A percentile compares a stretch with the other conserved stretches of the same genome.
phyloP scores from a whole-genome alignment of 1,284 basidiomycete genomes.

The Pseudozyma pruni region DNA sequence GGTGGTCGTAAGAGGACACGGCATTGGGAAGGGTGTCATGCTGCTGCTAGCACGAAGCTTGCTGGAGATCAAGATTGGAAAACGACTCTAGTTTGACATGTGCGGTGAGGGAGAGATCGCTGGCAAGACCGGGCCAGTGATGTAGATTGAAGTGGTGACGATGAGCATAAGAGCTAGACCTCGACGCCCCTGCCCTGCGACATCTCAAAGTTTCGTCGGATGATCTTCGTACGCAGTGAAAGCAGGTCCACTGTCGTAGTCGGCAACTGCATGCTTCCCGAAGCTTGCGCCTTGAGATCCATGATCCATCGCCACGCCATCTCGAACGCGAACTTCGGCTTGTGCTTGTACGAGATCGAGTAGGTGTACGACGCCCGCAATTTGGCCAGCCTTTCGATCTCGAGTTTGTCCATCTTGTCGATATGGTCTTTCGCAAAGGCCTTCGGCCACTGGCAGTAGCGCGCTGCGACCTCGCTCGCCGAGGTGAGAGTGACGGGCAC shows the following conservation, averaged over 20 bases:
- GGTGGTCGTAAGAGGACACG: too few species aligned
- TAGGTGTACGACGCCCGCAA: conserved; percentile 42
- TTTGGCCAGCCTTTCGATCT: conserved; percentile 12
- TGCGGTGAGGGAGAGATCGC: too few species aligned
- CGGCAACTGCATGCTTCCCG: conserved; percentile 15
- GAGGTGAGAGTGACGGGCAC: conserved; percentile 19
- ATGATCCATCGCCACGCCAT: conserved; percentile 39
- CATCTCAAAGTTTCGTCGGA: conserved; percentile 23
- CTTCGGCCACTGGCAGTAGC: conserved; percentile 35
- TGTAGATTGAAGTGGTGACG: too few species aligned
- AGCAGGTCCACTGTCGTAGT: conserved; percentile 21
- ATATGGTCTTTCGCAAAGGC: conserved; percentile 13
- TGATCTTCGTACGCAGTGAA: conserved; percentile 25
- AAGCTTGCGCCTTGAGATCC: conserved; percentile 24
- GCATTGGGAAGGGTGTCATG: too few species aligned
- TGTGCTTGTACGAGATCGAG: conserved; percentile 16
- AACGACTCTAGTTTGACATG: too few species aligned
- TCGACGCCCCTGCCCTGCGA: conserved; percentile 14
- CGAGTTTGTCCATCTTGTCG: conserved; percentile 14
- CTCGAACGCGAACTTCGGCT: conserved; percentile 37
- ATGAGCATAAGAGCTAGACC: conserved; percentile 1
- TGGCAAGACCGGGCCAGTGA: too few species aligned
- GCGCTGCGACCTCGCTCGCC: conserved; percentile 27
- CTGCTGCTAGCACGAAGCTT: too few species aligned
- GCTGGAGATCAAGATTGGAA: too few species aligned